phyloP scores from a whole-genome alignment of 495 filamentous ascomycete genomes.

The Neurospora sp. region DNA sequence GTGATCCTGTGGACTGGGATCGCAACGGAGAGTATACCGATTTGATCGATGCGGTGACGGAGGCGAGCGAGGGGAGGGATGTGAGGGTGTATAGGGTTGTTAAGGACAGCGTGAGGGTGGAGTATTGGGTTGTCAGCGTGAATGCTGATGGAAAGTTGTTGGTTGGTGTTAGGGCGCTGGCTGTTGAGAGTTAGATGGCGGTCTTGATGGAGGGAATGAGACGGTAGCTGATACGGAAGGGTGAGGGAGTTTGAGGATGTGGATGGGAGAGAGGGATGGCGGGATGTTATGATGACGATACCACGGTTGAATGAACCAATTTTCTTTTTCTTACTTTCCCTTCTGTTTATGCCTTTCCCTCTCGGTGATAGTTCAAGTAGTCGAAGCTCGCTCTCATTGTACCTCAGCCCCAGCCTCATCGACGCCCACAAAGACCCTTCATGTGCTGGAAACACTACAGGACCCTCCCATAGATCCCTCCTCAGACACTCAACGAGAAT shows the following conservation, averaged over 20 bases:
- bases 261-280: background rate
- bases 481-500: background rate
- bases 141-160: slow-evolving; percentile 44
- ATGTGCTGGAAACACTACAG: background rate
- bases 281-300: background rate
- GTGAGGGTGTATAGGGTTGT: slow-evolving; percentile 63
- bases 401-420: background rate
- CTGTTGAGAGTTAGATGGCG: slow-evolving; percentile 52
- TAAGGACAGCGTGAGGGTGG: slow-evolving; percentile 48
- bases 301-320: background rate
- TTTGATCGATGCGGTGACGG: slow-evolving; percentile 46
- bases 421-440: background rate
- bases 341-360: background rate
- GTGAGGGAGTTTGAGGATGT: background rate
- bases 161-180: slow-evolving; percentile 65
- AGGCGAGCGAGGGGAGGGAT: slow-evolving; percentile 48
- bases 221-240: background rate
- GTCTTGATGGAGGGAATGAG: background rate
- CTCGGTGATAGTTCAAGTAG: background rate
- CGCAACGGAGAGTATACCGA: slow-evolving; percentile 45
- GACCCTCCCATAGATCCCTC: background rate
- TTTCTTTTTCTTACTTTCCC: background rate
- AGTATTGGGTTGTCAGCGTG: slow-evolving; percentile 62
- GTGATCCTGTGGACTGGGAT: slow-evolving; percentile 52
- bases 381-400: background rate